phyloP scores from a whole-genome alignment of 1,284 basidiomycete species.

The Ceratobasidium papillatum region DNA sequence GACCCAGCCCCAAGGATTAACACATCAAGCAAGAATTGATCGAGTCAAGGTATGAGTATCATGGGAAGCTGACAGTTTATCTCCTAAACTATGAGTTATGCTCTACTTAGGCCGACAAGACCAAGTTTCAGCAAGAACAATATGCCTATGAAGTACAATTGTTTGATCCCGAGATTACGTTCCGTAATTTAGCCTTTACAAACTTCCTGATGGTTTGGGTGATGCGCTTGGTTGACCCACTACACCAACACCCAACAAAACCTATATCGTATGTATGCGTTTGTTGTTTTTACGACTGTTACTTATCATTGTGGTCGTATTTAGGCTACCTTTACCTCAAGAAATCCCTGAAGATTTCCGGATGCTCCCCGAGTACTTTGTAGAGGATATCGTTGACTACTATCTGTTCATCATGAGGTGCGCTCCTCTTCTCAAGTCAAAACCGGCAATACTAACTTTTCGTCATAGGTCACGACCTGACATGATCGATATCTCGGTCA shows the following conservation, averaged over 20 bases:
- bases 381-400: constrained; percentile 95
- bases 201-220: constrained; percentile 96
- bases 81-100: not conserved
- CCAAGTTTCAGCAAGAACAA: constrained; percentile 69
- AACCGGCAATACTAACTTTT: constrained; percentile 37
- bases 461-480: constrained; percentile 73
- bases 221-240: constrained; percentile 90
- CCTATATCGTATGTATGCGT: constrained; percentile 62
- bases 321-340: constrained; percentile 82
- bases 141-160: constrained; percentile 87
- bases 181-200: constrained; percentile 82
- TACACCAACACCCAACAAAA: constrained; percentile 77
- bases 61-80: not conserved
- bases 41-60: constrained; percentile 67
- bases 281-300: constrained; percentile 40
- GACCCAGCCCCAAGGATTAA: constrained; percentile 72
- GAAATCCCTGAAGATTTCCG: constrained; percentile 88
- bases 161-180: constrained; percentile 84
- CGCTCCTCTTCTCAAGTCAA: constrained; percentile 47
- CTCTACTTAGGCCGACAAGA: constrained; percentile 37
- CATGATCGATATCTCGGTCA: constrained; percentile 81
- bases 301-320: not conserved
- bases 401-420: constrained; percentile 85
- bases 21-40: constrained; percentile 64
- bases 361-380: constrained; percentile 91